Evolutionary conservation across 2,329 filamentous ascomycete genomes (phyloP).

Genomic region (Ophiosphaerella korrae): DNA sequence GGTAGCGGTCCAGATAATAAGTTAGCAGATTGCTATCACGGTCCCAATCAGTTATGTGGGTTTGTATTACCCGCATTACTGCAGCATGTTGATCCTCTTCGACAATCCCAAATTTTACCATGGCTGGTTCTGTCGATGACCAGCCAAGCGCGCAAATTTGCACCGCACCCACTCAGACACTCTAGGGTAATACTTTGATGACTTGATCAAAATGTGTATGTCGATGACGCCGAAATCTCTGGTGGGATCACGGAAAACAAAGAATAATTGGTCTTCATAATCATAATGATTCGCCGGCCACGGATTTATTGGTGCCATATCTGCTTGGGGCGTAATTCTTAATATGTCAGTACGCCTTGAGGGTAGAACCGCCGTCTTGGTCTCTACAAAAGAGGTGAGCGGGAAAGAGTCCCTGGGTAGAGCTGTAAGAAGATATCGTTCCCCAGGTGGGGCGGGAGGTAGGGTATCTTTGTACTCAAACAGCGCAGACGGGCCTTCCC

Average conservation of each 20-base stretch:
- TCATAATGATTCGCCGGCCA: conserved; percentile 2
- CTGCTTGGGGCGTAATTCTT: background rate
- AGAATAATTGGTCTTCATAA: conserved; percentile 6
- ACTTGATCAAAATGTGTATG: background rate
- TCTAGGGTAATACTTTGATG: too few species aligned
- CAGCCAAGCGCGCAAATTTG: conserved; percentile 5
- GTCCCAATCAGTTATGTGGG: background rate
- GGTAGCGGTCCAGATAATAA: background rate
- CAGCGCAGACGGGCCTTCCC: background rate
- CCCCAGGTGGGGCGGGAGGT: background rate
- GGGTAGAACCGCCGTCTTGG: background rate
- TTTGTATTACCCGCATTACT: background rate
- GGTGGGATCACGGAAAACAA: background rate
- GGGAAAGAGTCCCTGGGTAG: background rate
- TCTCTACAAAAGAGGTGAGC: background rate
- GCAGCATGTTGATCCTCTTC: background rate
- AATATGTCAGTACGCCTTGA: background rate
- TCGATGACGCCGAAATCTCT: conserved; percentile 1
- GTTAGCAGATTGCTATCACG: background rate
- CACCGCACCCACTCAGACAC: conserved; percentile 2
- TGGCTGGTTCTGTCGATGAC: background rate
- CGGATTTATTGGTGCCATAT: background rate
- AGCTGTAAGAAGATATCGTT: background rate
- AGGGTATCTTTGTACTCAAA: conserved; percentile 2
- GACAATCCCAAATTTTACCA: background rate